A percentile compares a stretch with the other conserved stretches of the same genome.
These are phyloP conservation scores for Colletotrichum sp. DNA, from an alignment of 2,329 filamentous ascomycete genomes.

Conservation along the genomic window DNA sequence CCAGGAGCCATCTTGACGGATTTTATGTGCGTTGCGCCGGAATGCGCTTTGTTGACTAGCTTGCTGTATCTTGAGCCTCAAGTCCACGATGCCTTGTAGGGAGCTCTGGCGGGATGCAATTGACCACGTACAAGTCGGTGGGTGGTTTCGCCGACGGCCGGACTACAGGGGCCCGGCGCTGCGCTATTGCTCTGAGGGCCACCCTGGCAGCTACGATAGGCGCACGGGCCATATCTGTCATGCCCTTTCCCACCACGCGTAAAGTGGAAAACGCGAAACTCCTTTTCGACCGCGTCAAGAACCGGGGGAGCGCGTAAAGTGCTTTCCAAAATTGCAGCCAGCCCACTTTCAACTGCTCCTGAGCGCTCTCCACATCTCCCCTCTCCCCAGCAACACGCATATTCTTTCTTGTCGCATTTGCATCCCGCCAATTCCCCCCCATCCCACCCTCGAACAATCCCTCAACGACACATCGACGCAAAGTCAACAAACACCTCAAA, in stretches of 20 bases:
- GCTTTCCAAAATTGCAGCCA: slow-evolving; percentile 9
- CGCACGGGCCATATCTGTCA: background rate
- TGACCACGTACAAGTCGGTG: slow-evolving; percentile 23
- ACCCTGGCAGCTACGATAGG: background rate
- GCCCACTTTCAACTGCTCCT: slow-evolving; percentile 20
- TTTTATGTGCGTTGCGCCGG: slow-evolving; percentile 12
- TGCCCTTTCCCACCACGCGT: slow-evolving; percentile 15
- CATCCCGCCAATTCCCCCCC: slow-evolving; percentile 5
- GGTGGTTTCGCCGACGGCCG: slow-evolving; percentile 21
- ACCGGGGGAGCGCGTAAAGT: slow-evolving; percentile 13
- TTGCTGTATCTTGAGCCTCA: slow-evolving; percentile 2
- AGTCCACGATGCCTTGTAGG: slow-evolving; percentile 19
- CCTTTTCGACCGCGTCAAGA: slow-evolving; percentile 9
- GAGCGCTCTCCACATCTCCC: slow-evolving; percentile 13
- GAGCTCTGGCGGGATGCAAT: slow-evolving; percentile 17
- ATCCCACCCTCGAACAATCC: slow-evolving; percentile 4
- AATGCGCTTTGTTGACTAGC: slow-evolving; percentile 7
- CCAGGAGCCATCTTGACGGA: slow-evolving; percentile 67
- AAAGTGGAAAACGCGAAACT: slow-evolving; percentile 25
- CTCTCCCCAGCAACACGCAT: slow-evolving; percentile 19
- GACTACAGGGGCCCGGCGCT: background rate
- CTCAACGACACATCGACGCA: background rate
- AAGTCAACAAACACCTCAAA: background rate
- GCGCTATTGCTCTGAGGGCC: background rate
- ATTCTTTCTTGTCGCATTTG: slow-evolving; percentile 24